A percentile compares a stretch with the other conserved stretches of the same genome.
Evolutionary conservation across 2,329 filamentous ascomycete species (phyloP).

Genomic region (Aspergillus ochraceus): DNA sequence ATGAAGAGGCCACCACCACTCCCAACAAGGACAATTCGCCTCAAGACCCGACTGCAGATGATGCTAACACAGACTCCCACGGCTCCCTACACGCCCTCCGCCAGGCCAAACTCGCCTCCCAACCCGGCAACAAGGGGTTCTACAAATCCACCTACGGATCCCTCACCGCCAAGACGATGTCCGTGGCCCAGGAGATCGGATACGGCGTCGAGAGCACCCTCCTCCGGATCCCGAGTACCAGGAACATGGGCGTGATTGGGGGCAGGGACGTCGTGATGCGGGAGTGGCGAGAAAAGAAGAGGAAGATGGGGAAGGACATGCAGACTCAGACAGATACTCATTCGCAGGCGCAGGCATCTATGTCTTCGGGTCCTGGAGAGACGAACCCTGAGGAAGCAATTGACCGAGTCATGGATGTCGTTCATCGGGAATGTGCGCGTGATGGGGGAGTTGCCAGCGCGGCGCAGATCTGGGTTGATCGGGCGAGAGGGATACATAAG

Average conservation of each 20-base stretch:
- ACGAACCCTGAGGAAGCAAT: constrained; percentile 17
- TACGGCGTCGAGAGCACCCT: constrained; percentile 80
- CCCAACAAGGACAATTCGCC: too few species aligned
- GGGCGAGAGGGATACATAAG: constrained; percentile 49
- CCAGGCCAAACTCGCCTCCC: constrained; percentile 32
- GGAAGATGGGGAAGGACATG: constrained; percentile 21
- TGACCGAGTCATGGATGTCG: constrained; percentile 62
- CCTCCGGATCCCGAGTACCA: constrained; percentile 85
- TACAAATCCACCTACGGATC: constrained; percentile 75
- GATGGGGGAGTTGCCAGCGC: constrained; percentile 47
- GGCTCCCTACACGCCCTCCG: constrained; percentile 39
- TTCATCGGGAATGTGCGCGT: constrained; percentile 54
- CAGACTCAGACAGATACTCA: not conserved
- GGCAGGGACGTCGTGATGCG: constrained; percentile 41
- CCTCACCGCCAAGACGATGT: constrained; percentile 74
- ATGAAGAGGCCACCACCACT: too few species aligned
- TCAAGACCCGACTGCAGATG: constrained; percentile 23
- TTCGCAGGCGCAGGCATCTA: not conserved
- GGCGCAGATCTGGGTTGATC: constrained; percentile 53
- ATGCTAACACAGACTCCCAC: not conserved
- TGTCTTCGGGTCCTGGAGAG: not conserved
- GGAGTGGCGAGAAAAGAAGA: constrained; percentile 35
- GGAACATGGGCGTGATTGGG: constrained; percentile 81
- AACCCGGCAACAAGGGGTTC: constrained; percentile 29
- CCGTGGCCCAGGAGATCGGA: constrained; percentile 69